Evolutionary conservation across 768 basidiomycete genomes (phyloP).

Genomic region (Sistotremastrum suecicum): DNA sequence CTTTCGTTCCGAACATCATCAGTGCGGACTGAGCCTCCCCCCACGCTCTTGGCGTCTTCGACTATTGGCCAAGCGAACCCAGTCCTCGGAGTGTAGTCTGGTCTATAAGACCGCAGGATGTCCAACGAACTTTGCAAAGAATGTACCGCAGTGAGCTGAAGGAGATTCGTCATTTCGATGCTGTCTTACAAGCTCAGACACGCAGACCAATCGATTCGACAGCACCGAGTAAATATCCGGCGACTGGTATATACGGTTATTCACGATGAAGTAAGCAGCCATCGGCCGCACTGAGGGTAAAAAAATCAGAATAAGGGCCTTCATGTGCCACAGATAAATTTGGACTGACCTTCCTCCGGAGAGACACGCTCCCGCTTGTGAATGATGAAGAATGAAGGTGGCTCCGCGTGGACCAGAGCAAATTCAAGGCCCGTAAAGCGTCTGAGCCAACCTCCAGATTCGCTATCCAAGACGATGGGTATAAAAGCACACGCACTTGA

Average conservation of each 20-base stretch:
- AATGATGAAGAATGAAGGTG: conserved; percentile 76
- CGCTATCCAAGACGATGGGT: background rate
- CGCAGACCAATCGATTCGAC: conserved; percentile 64
- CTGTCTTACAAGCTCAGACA: background rate
- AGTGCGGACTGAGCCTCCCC: conserved; percentile 25
- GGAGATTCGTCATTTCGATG: background rate
- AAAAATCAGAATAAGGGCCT: background rate
- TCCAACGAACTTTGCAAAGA: conserved; percentile 68
- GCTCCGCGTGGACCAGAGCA: conserved; percentile 63
- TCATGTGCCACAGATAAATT: conserved; percentile 1
- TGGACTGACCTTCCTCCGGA: conserved; percentile 59
- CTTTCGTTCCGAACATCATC: conserved; percentile 22
- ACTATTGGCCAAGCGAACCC: conserved; percentile 79
- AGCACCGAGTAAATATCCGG: conserved; percentile 76
- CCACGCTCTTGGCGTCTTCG: conserved; percentile 10
- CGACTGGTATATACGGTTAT: conserved; percentile 80
- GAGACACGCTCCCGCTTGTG: conserved; percentile 80
- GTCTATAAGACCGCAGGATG: conserved; percentile 55
- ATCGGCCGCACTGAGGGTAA: conserved; percentile 47
- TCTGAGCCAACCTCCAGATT: conserved; percentile 23
- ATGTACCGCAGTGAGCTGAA: conserved; percentile 52
- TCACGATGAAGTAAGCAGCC: conserved; percentile 77
- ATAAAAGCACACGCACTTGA: conserved; percentile 40
- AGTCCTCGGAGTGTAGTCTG: conserved; percentile 71
- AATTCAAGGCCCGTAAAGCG: conserved; percentile 84